These are phyloP conservation scores for Comarum palustre DNA, from an alignment of 306 rosid species.

Conservation along the genomic window DNA sequence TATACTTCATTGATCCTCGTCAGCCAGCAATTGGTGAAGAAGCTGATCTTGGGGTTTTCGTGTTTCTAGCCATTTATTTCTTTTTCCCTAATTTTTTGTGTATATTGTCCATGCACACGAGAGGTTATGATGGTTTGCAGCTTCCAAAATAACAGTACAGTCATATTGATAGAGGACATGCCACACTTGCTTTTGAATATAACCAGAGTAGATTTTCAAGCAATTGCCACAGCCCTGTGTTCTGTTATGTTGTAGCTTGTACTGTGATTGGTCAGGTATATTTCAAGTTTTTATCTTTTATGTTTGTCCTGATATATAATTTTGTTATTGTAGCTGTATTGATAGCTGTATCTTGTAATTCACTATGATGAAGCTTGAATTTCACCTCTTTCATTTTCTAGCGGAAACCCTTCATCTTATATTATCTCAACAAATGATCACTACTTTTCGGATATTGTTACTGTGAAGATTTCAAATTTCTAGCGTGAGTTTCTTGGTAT, in stretches of 20 bases:
- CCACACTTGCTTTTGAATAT: neutral
- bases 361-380: neutral
- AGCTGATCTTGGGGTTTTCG: conserved; percentile 85
- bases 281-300: neutral
- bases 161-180: neutral
- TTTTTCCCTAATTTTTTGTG: conserved; percentile 68
- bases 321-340: neutral
- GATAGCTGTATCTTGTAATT: neutral
- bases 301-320: neutral
- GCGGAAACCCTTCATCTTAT: neutral
- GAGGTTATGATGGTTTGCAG: conserved; percentile 43
- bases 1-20: conserved; percentile 62
- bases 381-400: neutral
- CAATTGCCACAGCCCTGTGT: neutral
- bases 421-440: neutral
- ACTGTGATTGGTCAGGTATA: conserved; percentile 2
- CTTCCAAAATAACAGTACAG: conserved; percentile 43
- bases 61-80: conserved; percentile 56
- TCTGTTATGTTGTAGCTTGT: conserved; percentile 9
- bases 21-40: conserved; percentile 88
- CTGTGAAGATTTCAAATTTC: neutral
- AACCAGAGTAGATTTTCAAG: neutral
- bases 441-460: neutral
- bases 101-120: conserved; percentile 54
- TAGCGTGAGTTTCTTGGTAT: neutral